A percentile compares a stretch with the other conserved stretches of the same genome.
phyloP scores from a whole-genome alignment of 768 basidiomycete species.

The Daedaleopsis sinensis region DNA sequence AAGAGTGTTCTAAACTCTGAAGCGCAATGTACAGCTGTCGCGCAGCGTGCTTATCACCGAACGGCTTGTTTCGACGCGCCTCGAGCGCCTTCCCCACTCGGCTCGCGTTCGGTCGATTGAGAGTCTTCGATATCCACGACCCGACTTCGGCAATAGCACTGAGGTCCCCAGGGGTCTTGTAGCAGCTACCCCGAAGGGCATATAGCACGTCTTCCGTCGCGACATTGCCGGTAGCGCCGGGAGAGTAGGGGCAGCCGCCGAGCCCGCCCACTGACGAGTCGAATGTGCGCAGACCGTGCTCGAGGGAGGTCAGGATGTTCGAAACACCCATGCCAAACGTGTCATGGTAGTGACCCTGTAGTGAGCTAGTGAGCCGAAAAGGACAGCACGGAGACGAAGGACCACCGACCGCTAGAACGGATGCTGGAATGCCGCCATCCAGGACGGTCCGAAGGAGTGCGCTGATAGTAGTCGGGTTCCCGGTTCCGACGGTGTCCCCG shows the following conservation, averaged over 20 bases:
- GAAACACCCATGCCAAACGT: conserved; percentile 85
- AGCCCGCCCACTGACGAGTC: conserved; percentile 87
- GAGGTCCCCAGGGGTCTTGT: conserved; percentile 63
- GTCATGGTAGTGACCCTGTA: conserved; percentile 73
- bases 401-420: conserved; percentile 66
- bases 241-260: conserved; percentile 95
- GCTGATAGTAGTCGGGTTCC: conserved; percentile 68
- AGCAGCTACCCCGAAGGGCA: conserved; percentile 67
- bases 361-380: neutral
- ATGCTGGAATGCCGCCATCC: conserved; percentile 58
- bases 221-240: conserved; percentile 94
- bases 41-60: neutral
- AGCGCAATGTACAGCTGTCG: neutral
- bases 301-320: conserved; percentile 73
- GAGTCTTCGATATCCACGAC: conserved; percentile 74
- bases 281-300: conserved; percentile 77
- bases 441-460: conserved; percentile 73
- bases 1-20: neutral
- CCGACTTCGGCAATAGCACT: conserved; percentile 75
- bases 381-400: neutral
- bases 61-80: conserved; percentile 43
- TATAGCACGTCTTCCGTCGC: conserved; percentile 93
- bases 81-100: conserved; percentile 75
- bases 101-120: conserved; percentile 73
- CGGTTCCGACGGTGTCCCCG: conserved; percentile 91